Evolutionary conservation across 257 asterid genomes (phyloP).

Genomic region (Eustoma russellianum): DNA sequence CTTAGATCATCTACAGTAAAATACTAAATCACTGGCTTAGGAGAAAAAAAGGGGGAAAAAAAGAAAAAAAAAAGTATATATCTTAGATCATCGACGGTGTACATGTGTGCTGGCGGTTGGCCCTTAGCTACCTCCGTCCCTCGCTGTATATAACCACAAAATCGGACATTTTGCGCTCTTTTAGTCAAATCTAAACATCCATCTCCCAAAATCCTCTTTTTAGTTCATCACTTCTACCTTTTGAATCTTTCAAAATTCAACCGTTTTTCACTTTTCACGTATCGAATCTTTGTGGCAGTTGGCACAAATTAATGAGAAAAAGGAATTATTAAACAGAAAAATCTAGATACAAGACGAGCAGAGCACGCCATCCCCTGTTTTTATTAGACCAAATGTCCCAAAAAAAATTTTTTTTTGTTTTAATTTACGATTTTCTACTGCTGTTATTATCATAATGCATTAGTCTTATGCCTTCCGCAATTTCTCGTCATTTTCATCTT

Average conservation of each 20-base stretch:
- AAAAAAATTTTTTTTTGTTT: conserved; percentile 1
- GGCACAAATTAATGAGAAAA: conserved; percentile 3
- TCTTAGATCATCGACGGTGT: no score
- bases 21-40: no score
- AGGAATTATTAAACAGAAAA: not conserved
- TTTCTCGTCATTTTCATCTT: not conserved
- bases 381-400: conserved; percentile 10
- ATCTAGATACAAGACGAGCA: conserved; percentile 14
- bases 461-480: conserved; percentile 5
- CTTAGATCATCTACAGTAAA: no score
- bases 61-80: no score
- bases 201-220: no score
- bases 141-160: no score
- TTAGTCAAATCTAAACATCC: no score
- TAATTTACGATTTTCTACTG: not conserved
- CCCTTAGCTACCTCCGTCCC: no score
- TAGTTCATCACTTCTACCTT: no score
- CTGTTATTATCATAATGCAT: conserved; percentile 4
- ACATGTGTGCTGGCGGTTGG: no score
- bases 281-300: conserved; percentile 22
- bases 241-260: conserved; percentile 10
- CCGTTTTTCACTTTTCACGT: not conserved
- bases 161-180: no score
- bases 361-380: conserved; percentile 17
- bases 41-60: no score